Evolutionary conservation across 257 asterid genomes (phyloP), one percentile per base, ranked within the genome.

Genomic region (Solanum appendiculatum): DNA sequence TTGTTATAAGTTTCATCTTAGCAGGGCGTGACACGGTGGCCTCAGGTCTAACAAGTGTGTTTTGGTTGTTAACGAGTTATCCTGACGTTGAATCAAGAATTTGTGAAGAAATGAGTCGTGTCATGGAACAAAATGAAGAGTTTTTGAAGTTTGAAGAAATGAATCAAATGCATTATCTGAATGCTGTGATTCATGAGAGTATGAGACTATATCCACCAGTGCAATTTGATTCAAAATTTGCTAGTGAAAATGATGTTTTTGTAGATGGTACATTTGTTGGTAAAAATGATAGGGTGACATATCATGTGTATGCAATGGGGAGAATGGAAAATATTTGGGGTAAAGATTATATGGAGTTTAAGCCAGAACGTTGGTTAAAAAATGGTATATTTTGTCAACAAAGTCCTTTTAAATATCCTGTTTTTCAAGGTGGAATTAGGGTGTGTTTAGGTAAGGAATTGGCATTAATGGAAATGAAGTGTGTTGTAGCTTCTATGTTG

Each of bases 301-400:
- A 91, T 29, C 93, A 91, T 86, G 91, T 90, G 2, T 91, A 91
- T 29, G 93, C 93, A 12, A 91, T 91, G 92, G 93, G 93, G 3
- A 85, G 93, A 86, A 91, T 90, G 91, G 93, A 88, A 51, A 86
- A 27, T 7, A 89, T 91, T 2, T 91, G 93, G 93, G 93, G 93
- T 18, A 20, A 85, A 8, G 92, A 90, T 87, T 90, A 89, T 90
- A 69, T 91, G 27, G 88, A 87, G 11, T 91, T 91, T 85, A 91
- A 90, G 85, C 93, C 93, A 5, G 91, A 88, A 51, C 86, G 93
- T 72, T 91, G 93, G 93, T 36, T 91, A 69, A 90, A 86, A 27
- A 90, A 88, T 51, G 92, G 93, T 2, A 82, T 69, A 6, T 91
- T 91, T 82, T 80, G 75, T 7, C 89, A 87, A 74, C 87, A 90